Conservation (phyloP, 768 basidiomycete species). For the Hebeloma cylindrosporum region DNA sequence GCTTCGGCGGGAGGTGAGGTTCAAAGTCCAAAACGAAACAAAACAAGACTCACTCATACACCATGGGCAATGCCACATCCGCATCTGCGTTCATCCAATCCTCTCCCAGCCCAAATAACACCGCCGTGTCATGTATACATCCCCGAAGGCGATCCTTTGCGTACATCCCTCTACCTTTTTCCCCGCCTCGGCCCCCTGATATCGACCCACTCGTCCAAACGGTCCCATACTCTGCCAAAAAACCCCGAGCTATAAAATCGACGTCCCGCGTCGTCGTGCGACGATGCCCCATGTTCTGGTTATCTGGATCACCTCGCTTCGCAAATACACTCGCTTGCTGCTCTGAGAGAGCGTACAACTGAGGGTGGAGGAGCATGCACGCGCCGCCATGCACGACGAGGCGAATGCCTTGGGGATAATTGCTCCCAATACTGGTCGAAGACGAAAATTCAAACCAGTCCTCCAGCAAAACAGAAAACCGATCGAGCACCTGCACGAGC, state of each 20-base stretch:
- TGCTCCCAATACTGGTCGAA: no score
- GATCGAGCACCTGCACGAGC: conserved; percentile 46
- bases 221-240: conserved; percentile 51
- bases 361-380: conserved; percentile 67
- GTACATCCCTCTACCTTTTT: conserved; percentile 26
- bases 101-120: conserved; percentile 46
- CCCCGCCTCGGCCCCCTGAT: neutral
- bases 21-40: conserved; percentile 1
- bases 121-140: conserved; percentile 59
- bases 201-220: conserved; percentile 36
- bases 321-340: conserved; percentile 26
- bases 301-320: neutral
- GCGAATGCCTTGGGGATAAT: conserved; percentile 42
- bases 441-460: conserved; percentile 38
- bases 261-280: conserved; percentile 63
- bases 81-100: conserved; percentile 83
- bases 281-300: conserved; percentile 22
- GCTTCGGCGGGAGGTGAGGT: neutral
- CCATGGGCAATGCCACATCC: conserved; percentile 69
- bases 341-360: conserved; percentile 31
- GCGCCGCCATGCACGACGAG: conserved; percentile 74
- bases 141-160: conserved; percentile 53
- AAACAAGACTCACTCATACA: conserved; percentile 49
- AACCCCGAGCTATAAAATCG: conserved; percentile 65
- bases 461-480: conserved; percentile 50